Base-by-base conservation (phyloP, 768 basidiomycete species). In the Rhizopogon vesiculosus region DNA sequence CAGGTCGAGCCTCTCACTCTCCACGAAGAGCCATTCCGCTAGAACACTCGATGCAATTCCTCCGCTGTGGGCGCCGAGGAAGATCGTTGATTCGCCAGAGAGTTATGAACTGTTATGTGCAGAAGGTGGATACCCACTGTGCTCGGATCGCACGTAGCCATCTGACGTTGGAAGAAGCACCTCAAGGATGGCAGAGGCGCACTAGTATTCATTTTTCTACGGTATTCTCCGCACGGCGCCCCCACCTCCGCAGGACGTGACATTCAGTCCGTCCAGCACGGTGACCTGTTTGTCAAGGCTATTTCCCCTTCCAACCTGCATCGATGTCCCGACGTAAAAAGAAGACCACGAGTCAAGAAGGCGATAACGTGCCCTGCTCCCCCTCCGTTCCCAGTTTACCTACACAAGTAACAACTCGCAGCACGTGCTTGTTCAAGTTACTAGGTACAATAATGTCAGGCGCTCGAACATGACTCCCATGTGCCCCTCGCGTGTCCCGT, bases 221-320 rank as follows among this genome's bases (percentile, higher is more conserved):
- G 80, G 83, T 9, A 75, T 80, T 42, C 75, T 95, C 28, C 66
- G 74, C 9, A 81, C 91, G 2, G 91, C 93, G 0, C 84, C 86
- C 0, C 61, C 70, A 7, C 67, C 86, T 6, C 67, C 70, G 2
- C 71, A 76, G 7, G 61, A 62, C 3, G 60, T 68, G 15, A 65
- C 69, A 13, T 73, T 78, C 46, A 78, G 28, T 69, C 70, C 0
- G 70, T 89, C 59, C 93, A 94, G 61, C 91, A 92, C 0, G 69
- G 70, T 22, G 76, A 64, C 1, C 81, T 97, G 29, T 33, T 77
- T 25, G 3, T 80, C 90, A 0, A 81, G 74, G 7, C 78, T 96
- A 7, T 79, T 93, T 16, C 93, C 25, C 94, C 0, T 96, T 96
- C 67, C 93, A 97, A 66, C 31, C 76, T 82, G 25, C 83, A 79